A percentile compares a stretch with the other conserved stretches of the same genome.
Conservation (phyloP, 306 rosid genomes). For the Calophaca sinica region DNA sequence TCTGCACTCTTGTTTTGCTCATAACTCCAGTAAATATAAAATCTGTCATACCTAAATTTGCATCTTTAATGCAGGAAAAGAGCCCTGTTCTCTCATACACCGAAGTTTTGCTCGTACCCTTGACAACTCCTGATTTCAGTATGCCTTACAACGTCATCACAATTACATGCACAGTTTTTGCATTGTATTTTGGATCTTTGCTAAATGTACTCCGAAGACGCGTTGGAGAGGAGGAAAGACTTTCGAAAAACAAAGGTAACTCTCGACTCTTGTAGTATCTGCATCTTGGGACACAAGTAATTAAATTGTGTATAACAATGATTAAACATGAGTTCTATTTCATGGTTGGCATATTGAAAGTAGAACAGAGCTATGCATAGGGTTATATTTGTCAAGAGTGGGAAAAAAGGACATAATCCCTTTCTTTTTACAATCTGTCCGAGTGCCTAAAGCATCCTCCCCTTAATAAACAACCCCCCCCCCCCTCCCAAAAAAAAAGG, state of each 20-base stretch:
- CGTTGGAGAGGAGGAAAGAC: conserved; percentile 85
- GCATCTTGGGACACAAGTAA: neutral
- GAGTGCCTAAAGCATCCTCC: neutral
- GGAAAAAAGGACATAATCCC: neutral
- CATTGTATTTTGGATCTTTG: conserved; percentile 89
- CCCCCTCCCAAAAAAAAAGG: no score
- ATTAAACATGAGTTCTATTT: neutral
- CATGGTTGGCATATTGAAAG: neutral
- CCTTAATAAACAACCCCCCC: neutral
- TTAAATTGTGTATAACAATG: conserved; percentile 4
- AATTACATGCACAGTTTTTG: conserved; percentile 89
- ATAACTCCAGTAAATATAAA: neutral
- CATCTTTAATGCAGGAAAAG: conserved; percentile 64
- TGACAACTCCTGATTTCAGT: conserved; percentile 97
- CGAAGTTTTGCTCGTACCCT: conserved; percentile 87
- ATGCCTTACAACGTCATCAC: conserved; percentile 98
- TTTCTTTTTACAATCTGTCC: neutral
- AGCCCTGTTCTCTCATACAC: conserved; percentile 77
- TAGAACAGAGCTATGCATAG: neutral
- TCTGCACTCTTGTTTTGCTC: conserved; percentile 24
- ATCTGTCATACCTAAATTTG: conserved; percentile 28
- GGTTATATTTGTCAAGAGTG: neutral
- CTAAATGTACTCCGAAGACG: conserved; percentile 86
- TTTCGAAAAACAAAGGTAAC: conserved; percentile 68
- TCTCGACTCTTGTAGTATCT: conserved; percentile 11